phyloP scores from a whole-genome alignment of 2,329 filamentous ascomycete genomes.

The Trichoderma afroharzianum region DNA sequence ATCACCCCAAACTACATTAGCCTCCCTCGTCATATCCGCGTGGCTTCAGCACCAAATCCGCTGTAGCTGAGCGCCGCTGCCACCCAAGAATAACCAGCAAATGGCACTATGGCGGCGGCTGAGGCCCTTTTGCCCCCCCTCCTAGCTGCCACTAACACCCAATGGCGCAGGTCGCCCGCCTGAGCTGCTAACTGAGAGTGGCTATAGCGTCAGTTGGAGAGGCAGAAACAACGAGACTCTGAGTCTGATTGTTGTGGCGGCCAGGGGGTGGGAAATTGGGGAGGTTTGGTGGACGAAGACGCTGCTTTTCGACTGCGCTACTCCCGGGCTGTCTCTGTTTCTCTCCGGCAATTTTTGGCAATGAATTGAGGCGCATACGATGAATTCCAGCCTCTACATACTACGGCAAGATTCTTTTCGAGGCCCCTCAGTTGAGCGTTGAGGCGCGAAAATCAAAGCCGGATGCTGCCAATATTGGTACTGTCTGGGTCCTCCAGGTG shows the following conservation, averaged over 20 bases:
- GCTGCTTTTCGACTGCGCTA: neutral
- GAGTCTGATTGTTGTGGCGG: neutral
- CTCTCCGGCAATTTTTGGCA: neutral
- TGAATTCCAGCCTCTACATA: neutral
- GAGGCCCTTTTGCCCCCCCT: neutral
- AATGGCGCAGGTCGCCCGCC: conserved; percentile 12
- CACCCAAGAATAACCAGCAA: neutral
- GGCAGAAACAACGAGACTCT: neutral
- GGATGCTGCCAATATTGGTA: neutral
- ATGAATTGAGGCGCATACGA: neutral
- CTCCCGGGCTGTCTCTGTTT: neutral
- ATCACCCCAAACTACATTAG: neutral
- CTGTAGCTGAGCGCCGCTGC: conserved; percentile 1
- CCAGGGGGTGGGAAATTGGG: conserved; percentile 5
- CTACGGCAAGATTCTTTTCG: neutral
- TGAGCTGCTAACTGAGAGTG: conserved; percentile 9
- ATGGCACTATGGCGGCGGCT: conserved; percentile 12
- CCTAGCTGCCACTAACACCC: conserved; percentile 2
- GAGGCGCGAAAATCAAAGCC: conserved; percentile 4
- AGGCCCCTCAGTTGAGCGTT: neutral
- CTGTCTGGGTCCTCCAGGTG: neutral
- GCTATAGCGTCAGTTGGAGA: conserved; percentile 1
- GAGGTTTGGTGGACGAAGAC: neutral
- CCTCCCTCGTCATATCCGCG: neutral
- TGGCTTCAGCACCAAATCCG: neutral